phyloP scores from a whole-genome alignment of 768 basidiomycete species.

The Rhizopogon roseolus region DNA sequence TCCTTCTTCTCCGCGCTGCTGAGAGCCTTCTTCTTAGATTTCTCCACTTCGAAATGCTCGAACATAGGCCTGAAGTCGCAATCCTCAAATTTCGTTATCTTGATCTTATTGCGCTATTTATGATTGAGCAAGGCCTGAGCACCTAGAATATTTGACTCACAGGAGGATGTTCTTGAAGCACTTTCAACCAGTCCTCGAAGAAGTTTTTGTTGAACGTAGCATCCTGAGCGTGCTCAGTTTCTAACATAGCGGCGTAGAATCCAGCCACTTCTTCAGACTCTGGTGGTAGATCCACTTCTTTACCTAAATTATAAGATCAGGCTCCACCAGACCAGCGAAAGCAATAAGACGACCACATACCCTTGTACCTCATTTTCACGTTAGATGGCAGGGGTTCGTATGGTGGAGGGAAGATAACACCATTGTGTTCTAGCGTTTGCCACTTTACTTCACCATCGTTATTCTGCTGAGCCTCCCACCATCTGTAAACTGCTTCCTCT shows the following conservation, averaged over 20 bases:
- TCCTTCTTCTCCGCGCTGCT: constrained; percentile 87
- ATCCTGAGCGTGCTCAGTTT: constrained; percentile 90
- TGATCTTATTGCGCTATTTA: constrained; percentile 60
- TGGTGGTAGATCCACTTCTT: constrained; percentile 69
- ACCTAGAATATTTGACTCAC: constrained; percentile 41
- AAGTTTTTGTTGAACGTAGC: constrained; percentile 90
- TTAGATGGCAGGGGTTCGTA: constrained; percentile 79
- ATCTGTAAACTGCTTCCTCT: constrained; percentile 68
- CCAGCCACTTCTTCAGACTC: constrained; percentile 95
- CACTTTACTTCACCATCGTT: constrained; percentile 84
- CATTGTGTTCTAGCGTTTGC: constrained; percentile 92
- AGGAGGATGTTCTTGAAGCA: constrained; percentile 79
- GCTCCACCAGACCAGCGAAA: neutral
- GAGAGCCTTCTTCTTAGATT: constrained; percentile 88
- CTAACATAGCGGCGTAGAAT: constrained; percentile 90
- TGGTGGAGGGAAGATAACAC: constrained; percentile 93
- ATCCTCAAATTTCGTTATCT: constrained; percentile 67
- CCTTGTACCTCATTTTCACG: constrained; percentile 95
- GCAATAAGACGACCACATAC: constrained; percentile 37
- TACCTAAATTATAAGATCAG: constrained; percentile 43
- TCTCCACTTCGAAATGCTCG: constrained; percentile 88
- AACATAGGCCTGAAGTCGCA: constrained; percentile 97
- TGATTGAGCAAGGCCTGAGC: constrained; percentile 4
- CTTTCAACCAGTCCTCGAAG: constrained; percentile 81
- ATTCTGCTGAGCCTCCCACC: constrained; percentile 78